Percentiles rank a stretch among this genome's conserved stretches.
These are phyloP conservation scores for Harrya chromipes DNA, from an alignment of 768 basidiomycete species.

Conservation along the genomic window DNA sequence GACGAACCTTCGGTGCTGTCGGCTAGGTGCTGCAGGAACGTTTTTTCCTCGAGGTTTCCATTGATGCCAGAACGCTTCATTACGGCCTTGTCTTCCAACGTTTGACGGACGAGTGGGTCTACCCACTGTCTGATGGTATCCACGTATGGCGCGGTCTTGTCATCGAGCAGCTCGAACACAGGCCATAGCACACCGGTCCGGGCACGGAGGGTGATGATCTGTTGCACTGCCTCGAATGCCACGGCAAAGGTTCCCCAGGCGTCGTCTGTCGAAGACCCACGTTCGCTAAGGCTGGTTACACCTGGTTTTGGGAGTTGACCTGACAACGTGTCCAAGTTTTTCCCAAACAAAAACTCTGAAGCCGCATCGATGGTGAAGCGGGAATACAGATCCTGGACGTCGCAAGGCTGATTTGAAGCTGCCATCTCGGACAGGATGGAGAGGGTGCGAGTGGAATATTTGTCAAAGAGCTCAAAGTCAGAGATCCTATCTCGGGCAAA, in stretches of 20 bases:
- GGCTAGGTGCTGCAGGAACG: conserved; percentile 64
- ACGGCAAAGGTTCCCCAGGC: conserved; percentile 55
- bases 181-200: conserved; percentile 43
- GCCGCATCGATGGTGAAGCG: conserved; percentile 71
- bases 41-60: conserved; percentile 48
- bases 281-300: conserved; percentile 44
- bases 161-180: conserved; percentile 39
- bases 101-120: conserved; percentile 59
- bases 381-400: conserved; percentile 65
- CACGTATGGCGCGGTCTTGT: conserved; percentile 35
- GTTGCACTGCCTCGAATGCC: conserved; percentile 41
- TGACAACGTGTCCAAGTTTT: conserved; percentile 59
- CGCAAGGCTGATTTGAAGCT: conserved; percentile 42
- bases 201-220: conserved; percentile 34
- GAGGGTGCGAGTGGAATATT: conserved; percentile 46
- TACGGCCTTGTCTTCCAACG: conserved; percentile 44
- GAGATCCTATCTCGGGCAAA: conserved; percentile 70
- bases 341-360: conserved; percentile 71
- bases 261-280: conserved; percentile 59
- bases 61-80: conserved; percentile 37
- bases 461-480: conserved; percentile 68
- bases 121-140: conserved; percentile 42
- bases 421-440: conserved; percentile 44
- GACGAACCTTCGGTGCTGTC: conserved; percentile 59
- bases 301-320: conserved; percentile 50